These are phyloP conservation scores for Populus tremula DNA, from an alignment of 345 rosid species.

Conservation along the genomic window DNA sequence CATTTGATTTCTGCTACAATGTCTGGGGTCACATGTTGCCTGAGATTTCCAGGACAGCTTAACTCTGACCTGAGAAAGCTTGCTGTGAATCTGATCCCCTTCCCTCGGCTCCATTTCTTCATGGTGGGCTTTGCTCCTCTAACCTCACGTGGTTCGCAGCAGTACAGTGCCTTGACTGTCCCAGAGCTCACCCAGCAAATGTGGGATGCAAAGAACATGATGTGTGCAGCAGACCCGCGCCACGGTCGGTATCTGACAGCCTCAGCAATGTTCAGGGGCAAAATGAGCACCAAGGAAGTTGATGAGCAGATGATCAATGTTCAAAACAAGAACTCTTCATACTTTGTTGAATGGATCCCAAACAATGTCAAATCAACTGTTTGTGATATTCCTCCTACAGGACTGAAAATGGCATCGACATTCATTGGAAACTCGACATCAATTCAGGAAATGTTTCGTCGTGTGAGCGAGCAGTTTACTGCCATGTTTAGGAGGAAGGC, in stretches of 20 bases:
- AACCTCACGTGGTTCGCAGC: constrained; percentile 53
- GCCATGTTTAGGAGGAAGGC: constrained; percentile 78
- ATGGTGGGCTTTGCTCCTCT: constrained; percentile 59
- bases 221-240: constrained; percentile 49
- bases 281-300: constrained; percentile 51
- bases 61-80: constrained; percentile 74
- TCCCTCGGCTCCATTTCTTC: constrained; percentile 56
- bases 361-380: constrained; percentile 52
- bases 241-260: constrained; percentile 49
- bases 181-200: constrained; percentile 55
- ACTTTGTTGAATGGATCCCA: constrained; percentile 73
- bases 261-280: constrained; percentile 52
- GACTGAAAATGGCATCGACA: constrained; percentile 50
- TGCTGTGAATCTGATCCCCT: constrained; percentile 58
- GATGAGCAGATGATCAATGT: constrained; percentile 68
- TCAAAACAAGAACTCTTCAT: constrained; percentile 66
- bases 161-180: constrained; percentile 41
- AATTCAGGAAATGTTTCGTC: constrained; percentile 49
- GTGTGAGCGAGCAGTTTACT: constrained; percentile 53
- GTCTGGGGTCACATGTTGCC: constrained; percentile 75
- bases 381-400: constrained; percentile 48
- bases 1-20: constrained; percentile 72
- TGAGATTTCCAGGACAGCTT: constrained; percentile 68
- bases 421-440: constrained; percentile 51
- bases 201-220: constrained; percentile 63